Percentiles rank a stretch among this genome's conserved stretches.
Conservation (phyloP, 108 stramenopile species). For the Skeletonema potamos region DNA sequence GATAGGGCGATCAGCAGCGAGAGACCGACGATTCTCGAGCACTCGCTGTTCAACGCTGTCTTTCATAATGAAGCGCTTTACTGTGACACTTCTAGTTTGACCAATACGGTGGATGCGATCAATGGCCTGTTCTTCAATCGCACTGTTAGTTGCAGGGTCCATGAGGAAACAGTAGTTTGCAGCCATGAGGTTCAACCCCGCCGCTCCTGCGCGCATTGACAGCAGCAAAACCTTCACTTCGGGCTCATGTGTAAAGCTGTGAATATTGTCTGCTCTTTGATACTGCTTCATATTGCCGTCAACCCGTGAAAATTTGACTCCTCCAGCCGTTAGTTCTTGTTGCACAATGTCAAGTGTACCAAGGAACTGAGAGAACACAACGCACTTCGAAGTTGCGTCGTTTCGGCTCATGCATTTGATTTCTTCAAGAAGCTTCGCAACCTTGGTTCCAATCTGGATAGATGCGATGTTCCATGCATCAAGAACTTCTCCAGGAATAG, state of each 20-base stretch:
- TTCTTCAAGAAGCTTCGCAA: slow-evolving; percentile 17
- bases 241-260: slow-evolving; percentile 16
- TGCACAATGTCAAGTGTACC: slow-evolving; percentile 12
- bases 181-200: slow-evolving; percentile 28
- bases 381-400: slow-evolving; percentile 16
- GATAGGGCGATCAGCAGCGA: slow-evolving; percentile 18
- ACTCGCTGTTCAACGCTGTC: slow-evolving; percentile 30
- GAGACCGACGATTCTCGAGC: slow-evolving; percentile 1
- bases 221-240: slow-evolving; percentile 16
- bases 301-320: slow-evolving; percentile 10
- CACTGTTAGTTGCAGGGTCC: slow-evolving; percentile 11
- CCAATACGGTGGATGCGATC: slow-evolving; percentile 54
- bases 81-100: slow-evolving; percentile 45
- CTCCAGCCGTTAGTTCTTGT: slow-evolving; percentile 26
- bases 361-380: slow-evolving; percentile 27
- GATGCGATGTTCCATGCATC: neutral
- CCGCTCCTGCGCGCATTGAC: slow-evolving; percentile 25
- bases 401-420: slow-evolving; percentile 15
- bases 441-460: neutral
- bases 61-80: slow-evolving; percentile 27
- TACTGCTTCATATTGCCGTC: slow-evolving; percentile 33
- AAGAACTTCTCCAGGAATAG: slow-evolving; percentile 5
- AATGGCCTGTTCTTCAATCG: slow-evolving; percentile 32
- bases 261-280: slow-evolving; percentile 24
- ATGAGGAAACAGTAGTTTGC: slow-evolving; percentile 20